Evolutionary conservation across 768 basidiomycete species (phyloP), one percentile per base, ranked within the genome.

Genomic region (Boletus sp.): DNA sequence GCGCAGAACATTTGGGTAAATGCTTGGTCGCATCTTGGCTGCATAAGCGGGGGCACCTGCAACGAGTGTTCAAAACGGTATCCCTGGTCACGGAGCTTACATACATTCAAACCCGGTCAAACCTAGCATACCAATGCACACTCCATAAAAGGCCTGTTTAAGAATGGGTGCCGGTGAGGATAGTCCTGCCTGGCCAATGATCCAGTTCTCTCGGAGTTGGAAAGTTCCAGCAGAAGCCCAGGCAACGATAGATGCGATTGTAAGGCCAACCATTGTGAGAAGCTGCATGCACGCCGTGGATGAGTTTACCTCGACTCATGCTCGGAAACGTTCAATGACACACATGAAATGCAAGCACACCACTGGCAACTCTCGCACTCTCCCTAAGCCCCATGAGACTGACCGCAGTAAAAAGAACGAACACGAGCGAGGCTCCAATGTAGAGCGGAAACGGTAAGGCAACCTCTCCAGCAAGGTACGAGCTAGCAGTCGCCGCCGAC

Each of bases 21-120:
- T 68, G 1, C 78, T 80, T 1, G 75, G 74, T 52, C 79, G 80
- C 59, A 88, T 83, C 50, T 78, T 77, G 21, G 85, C 77, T 34
- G 83, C 74, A 61, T 89, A 88, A 4, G 85, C 79, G 4, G 87
- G 86, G 0, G 80, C 77, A 52, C 85, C 85, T 77, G 51, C 7
- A 34, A 51, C 38, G 11, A 33, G 10, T 2, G 17, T 49, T 57
- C 17, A 57, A 19, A 51, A 29, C 21, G 10, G 47, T 40, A 33
- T 47, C n/a, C 7, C 13, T 19, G 30, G 27, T 32, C 6, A 8
- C 30, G 32, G 25, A 33, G 19, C 25, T 4, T 38, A 34, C 59
- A 15, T 21, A 85, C 85, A 85, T 77, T 85, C 83, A 61, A 84
- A 83, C 8, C 85, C 88, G 1, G 88, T 88, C 34, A 88, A 73